Conservation (phyloP, 2,329 filamentous ascomycete species). For the Fusarium sp. region DNA sequence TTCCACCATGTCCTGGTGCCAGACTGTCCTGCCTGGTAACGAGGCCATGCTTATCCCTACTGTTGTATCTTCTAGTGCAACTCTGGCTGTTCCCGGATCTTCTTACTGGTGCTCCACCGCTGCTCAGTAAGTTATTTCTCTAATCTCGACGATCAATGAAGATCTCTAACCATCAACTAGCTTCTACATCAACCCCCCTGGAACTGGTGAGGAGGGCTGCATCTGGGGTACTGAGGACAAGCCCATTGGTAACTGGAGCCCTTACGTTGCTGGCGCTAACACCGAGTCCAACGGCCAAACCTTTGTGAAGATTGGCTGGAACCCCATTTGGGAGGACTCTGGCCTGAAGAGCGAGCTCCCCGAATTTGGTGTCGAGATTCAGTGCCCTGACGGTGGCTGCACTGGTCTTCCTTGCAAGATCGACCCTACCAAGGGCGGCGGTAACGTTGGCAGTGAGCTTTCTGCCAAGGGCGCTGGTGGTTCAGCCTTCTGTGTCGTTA, state of each 20-base stretch:
- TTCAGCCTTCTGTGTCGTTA: constrained; percentile 80
- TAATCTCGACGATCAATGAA: constrained; percentile 33
- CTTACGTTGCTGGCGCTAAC: constrained; percentile 82
- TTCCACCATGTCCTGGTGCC: constrained; percentile 75
- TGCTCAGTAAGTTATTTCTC: constrained; percentile 70
- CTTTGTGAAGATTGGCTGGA: constrained; percentile 81
- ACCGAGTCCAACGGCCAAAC: constrained; percentile 72
- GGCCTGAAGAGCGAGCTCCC: constrained; percentile 67
- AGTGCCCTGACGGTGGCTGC: constrained; percentile 73
- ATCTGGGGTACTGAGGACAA: constrained; percentile 74
- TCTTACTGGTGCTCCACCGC: constrained; percentile 78
- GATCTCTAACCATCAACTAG: constrained; percentile 56
- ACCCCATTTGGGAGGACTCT: constrained; percentile 75
- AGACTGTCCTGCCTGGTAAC: constrained; percentile 81
- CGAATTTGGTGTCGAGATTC: constrained; percentile 74
- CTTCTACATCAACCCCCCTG: constrained; percentile 83
- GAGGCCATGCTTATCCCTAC: constrained; percentile 87
- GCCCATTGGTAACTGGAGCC: constrained; percentile 79
- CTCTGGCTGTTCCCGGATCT: constrained; percentile 75
- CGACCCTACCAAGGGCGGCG: constrained; percentile 67
- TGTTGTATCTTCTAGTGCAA: constrained; percentile 65
- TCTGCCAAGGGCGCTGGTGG: constrained; percentile 72
- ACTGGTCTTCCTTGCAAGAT: constrained; percentile 81
- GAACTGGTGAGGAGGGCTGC: constrained; percentile 71
- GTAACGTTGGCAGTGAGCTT: constrained; percentile 67